These are phyloP conservation scores for Heliamphora exappendiculata DNA, from an alignment of 148 eudicot species.

Conservation along the genomic window DNA sequence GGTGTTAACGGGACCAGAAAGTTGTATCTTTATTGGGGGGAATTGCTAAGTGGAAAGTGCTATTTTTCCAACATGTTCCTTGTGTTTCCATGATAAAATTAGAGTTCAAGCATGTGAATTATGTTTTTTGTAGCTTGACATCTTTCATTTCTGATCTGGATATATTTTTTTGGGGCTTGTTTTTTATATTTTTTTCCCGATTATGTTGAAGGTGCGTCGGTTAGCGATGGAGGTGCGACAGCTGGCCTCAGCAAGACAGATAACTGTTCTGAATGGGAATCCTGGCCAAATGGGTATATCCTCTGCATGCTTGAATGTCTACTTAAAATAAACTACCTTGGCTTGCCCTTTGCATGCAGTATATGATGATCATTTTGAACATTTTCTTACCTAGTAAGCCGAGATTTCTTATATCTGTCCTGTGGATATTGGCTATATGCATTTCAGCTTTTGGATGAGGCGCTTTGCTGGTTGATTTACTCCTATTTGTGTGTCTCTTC, in stretches of 20 bases:
- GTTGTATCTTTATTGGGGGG: not conserved
- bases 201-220: slow-evolving; percentile 56
- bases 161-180: not conserved
- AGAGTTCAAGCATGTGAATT: not conserved
- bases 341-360: not conserved
- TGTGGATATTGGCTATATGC: not conserved
- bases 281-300: slow-evolving; percentile 44
- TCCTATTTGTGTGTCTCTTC: not conserved
- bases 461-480: not conserved
- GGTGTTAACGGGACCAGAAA: not conserved
- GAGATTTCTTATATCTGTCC: not conserved
- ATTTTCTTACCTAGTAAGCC: not conserved
- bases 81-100: not conserved
- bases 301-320: not conserved
- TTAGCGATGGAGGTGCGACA: slow-evolving; percentile 78
- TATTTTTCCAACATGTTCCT: not conserved
- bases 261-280: slow-evolving; percentile 72
- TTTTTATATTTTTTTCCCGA: not conserved
- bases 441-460: not conserved
- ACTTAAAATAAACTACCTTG: not conserved
- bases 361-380: not conserved
- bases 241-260: slow-evolving; percentile 54
- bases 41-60: not conserved
- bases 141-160: not conserved
- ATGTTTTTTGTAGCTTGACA: not conserved